A percentile compares a stretch with the other conserved stretches of the same genome.
Evolutionary conservation across 345 rosid species (phyloP).

Genomic region (Schrenkiella parvula): DNA sequence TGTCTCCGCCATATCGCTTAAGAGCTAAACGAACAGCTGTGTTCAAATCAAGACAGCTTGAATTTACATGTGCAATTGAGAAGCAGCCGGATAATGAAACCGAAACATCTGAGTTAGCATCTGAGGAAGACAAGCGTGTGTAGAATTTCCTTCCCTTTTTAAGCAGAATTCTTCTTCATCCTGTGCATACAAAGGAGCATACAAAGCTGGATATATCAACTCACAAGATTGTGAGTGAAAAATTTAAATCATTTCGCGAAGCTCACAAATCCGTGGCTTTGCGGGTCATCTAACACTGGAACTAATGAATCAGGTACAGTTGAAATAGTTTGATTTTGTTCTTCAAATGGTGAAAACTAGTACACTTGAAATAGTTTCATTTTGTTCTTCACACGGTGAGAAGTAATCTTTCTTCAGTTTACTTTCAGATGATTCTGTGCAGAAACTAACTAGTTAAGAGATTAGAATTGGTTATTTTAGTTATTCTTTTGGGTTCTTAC

Average conservation of each 20-base stretch:
- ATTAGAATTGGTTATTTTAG: not conserved
- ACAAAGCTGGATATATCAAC: constrained; percentile 12
- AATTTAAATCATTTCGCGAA: not conserved
- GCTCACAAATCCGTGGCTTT: not conserved
- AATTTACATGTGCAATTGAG: constrained; percentile 50
- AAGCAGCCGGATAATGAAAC: constrained; percentile 31
- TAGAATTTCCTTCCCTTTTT: not conserved
- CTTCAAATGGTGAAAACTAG: too few species aligned
- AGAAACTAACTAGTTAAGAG: constrained; percentile 10
- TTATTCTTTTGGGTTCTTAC: not conserved
- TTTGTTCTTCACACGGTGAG: not conserved
- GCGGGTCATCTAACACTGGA: not conserved
- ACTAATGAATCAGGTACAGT: not conserved
- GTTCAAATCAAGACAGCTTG: constrained; percentile 85
- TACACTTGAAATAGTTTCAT: not conserved
- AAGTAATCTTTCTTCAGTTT: not conserved
- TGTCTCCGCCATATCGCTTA: constrained; percentile 82
- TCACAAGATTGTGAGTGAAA: not conserved
- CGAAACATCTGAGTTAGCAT: constrained; percentile 29
- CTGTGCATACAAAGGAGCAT: constrained; percentile 16
- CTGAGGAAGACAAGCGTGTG: constrained; percentile 16
- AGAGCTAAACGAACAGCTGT: constrained; percentile 68
- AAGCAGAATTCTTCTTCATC: not conserved
- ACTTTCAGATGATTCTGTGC: not conserved
- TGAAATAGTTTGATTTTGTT: not conserved